phyloP scores from a whole-genome alignment of 1,284 basidiomycete species.

The Entoloma clypeatum region DNA sequence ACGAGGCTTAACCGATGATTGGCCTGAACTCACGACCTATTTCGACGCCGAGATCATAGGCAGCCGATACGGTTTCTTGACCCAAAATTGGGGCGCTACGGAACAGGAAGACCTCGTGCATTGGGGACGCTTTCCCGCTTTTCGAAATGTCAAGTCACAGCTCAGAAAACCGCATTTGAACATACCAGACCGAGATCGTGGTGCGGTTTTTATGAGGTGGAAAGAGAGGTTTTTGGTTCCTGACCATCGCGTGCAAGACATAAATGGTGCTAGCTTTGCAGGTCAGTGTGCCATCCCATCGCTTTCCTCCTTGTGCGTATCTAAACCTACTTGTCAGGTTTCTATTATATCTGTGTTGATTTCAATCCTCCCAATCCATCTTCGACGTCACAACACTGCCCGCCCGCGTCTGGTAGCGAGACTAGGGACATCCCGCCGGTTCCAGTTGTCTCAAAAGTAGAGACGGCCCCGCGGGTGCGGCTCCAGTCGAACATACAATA shows the following conservation, averaged over 20 bases:
- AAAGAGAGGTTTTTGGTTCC: slow-evolving; percentile 96
- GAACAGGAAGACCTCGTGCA: slow-evolving; percentile 88
- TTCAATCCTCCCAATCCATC: slow-evolving; percentile 54
- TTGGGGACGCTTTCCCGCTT: slow-evolving; percentile 90
- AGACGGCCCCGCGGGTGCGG: slow-evolving; percentile 36
- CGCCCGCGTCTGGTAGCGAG: slow-evolving; percentile 31
- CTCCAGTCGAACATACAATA: slow-evolving; percentile 44
- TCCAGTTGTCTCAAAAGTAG: slow-evolving; percentile 31
- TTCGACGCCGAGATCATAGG: slow-evolving; percentile 95
- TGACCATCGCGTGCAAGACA: slow-evolving; percentile 89
- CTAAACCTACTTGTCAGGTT: slow-evolving; percentile 45
- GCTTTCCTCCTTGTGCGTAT: slow-evolving; percentile 12
- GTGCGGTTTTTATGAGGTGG: slow-evolving; percentile 91
- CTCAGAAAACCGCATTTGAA: slow-evolving; percentile 73
- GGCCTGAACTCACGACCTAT: slow-evolving; percentile 88
- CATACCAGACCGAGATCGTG: slow-evolving; percentile 69
- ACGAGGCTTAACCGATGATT: slow-evolving; percentile 83
- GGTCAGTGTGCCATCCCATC: slow-evolving; percentile 47
- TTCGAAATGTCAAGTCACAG: slow-evolving; percentile 71
- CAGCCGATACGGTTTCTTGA: slow-evolving; percentile 81
- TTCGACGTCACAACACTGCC: slow-evolving; percentile 28
- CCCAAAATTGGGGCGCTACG: slow-evolving; percentile 81
- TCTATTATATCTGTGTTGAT: slow-evolving; percentile 86
- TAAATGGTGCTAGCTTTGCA: slow-evolving; percentile 93
- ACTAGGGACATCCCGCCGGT: slow-evolving; percentile 21